A percentile compares a stretch with the other conserved stretches of the same genome.
Evolutionary conservation across 306 rosid genomes (phyloP).

Genomic region (Cicer cuneatum): DNA sequence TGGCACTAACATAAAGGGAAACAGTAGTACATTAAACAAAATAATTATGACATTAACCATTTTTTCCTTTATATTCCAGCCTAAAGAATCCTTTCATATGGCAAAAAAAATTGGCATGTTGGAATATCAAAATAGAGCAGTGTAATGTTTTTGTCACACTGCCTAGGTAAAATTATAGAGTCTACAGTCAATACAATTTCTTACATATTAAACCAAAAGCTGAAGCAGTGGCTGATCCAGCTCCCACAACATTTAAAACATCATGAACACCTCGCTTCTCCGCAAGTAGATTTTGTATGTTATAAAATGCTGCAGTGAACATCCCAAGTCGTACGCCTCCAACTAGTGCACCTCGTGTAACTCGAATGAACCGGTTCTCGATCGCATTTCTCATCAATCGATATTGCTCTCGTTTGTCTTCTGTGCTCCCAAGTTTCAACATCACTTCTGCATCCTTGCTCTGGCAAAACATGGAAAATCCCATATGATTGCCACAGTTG

Average conservation of each 20-base stretch:
- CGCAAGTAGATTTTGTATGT: conserved; percentile 78
- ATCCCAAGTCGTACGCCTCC: conserved; percentile 94
- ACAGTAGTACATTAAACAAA: conserved; percentile 35
- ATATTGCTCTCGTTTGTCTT: conserved; percentile 87
- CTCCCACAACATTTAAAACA: conserved; percentile 84
- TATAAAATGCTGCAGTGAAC: conserved; percentile 84
- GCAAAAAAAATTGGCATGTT: not conserved
- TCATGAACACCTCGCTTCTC: conserved; percentile 89
- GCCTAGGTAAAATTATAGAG: conserved; percentile 15
- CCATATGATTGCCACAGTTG: conserved; percentile 35
- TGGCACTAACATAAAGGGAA: conserved; percentile 66
- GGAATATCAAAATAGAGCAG: conserved; percentile 17
- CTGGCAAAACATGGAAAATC: conserved; percentile 53
- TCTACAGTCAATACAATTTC: conserved; percentile 44
- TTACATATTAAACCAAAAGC: conserved; percentile 86
- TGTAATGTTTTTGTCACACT: conserved; percentile 2
- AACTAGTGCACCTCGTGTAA: conserved; percentile 78
- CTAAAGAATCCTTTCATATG: conserved; percentile 17
- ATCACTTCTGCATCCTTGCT: conserved; percentile 96
- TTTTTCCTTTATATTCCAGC: conserved; percentile 28
- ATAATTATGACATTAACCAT: conserved; percentile 20
- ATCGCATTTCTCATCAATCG: conserved; percentile 95
- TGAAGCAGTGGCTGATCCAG: conserved; percentile 97
- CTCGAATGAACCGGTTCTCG: conserved; percentile 93
- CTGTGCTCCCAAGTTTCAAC: conserved; percentile 93